These are phyloP conservation scores for Kuraishia molischiana DNA, from an alignment of 805 yeast species.

Conservation along the genomic window DNA sequence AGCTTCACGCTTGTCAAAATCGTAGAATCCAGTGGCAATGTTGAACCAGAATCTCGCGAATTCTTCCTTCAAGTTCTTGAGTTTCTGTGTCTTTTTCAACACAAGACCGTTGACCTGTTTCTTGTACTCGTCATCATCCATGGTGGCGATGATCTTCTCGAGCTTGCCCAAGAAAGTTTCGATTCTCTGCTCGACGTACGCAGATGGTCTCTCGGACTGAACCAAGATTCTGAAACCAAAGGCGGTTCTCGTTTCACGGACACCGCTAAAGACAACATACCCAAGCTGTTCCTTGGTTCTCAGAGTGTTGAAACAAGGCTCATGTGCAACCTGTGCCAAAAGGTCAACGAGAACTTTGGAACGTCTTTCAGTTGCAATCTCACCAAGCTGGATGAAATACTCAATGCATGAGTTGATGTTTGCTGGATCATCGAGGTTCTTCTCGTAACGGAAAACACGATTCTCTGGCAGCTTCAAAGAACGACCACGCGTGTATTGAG, in stretches of 20 bases:
- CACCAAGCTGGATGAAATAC: slow-evolving; percentile 61
- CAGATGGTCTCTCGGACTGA: slow-evolving; percentile 75
- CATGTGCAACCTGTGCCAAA: slow-evolving; percentile 63
- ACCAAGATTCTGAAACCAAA: slow-evolving; percentile 66
- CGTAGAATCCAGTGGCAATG: slow-evolving; percentile 70
- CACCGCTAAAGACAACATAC: slow-evolving; percentile 81
- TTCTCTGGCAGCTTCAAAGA: slow-evolving; percentile 30
- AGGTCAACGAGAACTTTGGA: slow-evolving; percentile 48
- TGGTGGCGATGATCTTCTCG: slow-evolving; percentile 31
- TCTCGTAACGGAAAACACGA: slow-evolving; percentile 35
- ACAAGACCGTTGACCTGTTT: slow-evolving; percentile 63
- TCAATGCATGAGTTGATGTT: slow-evolving; percentile 83
- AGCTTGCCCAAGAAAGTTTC: slow-evolving; percentile 49
- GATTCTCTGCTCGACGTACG: slow-evolving; percentile 69
- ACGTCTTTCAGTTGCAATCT: slow-evolving; percentile 28
- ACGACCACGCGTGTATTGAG: slow-evolving; percentile 34
- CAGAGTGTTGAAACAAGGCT: slow-evolving; percentile 82
- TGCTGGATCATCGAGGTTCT: slow-evolving; percentile 46
- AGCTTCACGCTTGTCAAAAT: slow-evolving; percentile 49
- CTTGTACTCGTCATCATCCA: slow-evolving; percentile 56
- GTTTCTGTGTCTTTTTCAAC: slow-evolving; percentile 55
- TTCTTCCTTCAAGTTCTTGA: slow-evolving; percentile 77
- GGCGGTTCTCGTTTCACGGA: slow-evolving; percentile 57
- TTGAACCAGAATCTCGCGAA: slow-evolving; percentile 51
- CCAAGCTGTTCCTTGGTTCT: slow-evolving; percentile 95